Evolutionary conservation across 768 basidiomycete species (phyloP).

Genomic region (Lepiota brunneoincarnata): DNA sequence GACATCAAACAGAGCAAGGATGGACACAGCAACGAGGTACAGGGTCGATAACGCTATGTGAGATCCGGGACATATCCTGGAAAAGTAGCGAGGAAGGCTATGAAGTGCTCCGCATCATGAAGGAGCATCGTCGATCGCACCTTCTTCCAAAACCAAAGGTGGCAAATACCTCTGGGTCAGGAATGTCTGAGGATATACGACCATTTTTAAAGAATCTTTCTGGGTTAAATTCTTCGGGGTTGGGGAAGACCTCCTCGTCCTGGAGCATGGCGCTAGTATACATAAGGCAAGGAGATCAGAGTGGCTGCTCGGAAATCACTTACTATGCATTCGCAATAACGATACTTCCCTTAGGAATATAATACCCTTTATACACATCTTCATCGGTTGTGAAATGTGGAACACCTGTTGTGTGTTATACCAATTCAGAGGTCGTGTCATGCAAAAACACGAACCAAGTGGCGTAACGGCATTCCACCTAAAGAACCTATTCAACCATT

Average conservation of each 20-base stretch:
- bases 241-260: constrained; percentile 16
- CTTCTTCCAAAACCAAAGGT: constrained; percentile 21
- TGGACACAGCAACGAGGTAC: constrained; percentile 16
- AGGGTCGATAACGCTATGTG: constrained; percentile 18
- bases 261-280: constrained; percentile 20
- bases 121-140: background rate
- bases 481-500: background rate
- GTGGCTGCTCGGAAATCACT: background rate
- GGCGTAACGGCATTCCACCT: background rate
- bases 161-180: constrained; percentile 14
- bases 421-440: no score
- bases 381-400: constrained; percentile 8
- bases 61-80: constrained; percentile 18
- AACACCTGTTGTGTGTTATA: background rate
- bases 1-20: constrained; percentile 17
- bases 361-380: constrained; percentile 9
- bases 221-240: constrained; percentile 15
- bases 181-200: background rate
- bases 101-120: background rate
- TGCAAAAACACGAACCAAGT: background rate
- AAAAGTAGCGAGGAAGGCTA: no score
- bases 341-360: constrained; percentile 11
- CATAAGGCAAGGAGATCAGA: background rate
- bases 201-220: no score
- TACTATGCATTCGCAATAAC: constrained; percentile 12